Evolutionary conservation across 2,329 filamentous ascomycete genomes (phyloP), one percentile per base, ranked within the genome.

Genomic region (Coniochaeta hoffmannii): DNA sequence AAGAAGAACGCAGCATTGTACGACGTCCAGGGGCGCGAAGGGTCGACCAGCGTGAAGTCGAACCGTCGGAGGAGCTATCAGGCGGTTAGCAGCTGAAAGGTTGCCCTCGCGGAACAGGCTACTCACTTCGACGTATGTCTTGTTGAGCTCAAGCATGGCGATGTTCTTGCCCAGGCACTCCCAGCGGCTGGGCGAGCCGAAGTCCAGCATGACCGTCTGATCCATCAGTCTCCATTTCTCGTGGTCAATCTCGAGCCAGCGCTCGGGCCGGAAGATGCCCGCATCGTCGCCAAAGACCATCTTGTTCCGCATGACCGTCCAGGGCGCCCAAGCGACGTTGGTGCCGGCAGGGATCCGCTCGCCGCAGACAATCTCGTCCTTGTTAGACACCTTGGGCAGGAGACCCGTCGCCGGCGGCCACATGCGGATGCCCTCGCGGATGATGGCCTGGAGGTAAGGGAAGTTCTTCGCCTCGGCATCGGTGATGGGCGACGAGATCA

Each of bases 131-230:
- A 73, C 67, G 53, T 74, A 63, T 4, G 69, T 60, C 61, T 76
- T 76, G 57, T 72, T 68, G 44, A 76, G 56, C 62, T 75, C 72
- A 60, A 75, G 70, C 57, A 68, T 59, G 2, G 72, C 72, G 28
- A 76, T 69, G n/a, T 65, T 64, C 59, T 67, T 71, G 1, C 74
- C 74, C 11, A 73, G 59, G 55, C 74, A 76, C 55, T 64, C 59
- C 52, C 63, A 72, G 31, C 63, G 65, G 1, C 73, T 73, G 32
- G 64, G 64, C 2, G 26, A 32, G 4, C 69, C 69, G 61, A 76
- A 76, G 4, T 72, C 63, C 19, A 71, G 57, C 38, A 74, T 73
- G n/a, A 70, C 58, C 0, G 65, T 69, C 14, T 60, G 60, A 32
- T 67, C 62, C 62, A 71, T 72, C 12, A 60, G 58, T n/a, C 58